Percentiles rank a stretch among this genome's conserved stretches.
Evolutionary conservation across 78 protist species (phyloP).

Genomic region (Guillardia theta): DNA sequence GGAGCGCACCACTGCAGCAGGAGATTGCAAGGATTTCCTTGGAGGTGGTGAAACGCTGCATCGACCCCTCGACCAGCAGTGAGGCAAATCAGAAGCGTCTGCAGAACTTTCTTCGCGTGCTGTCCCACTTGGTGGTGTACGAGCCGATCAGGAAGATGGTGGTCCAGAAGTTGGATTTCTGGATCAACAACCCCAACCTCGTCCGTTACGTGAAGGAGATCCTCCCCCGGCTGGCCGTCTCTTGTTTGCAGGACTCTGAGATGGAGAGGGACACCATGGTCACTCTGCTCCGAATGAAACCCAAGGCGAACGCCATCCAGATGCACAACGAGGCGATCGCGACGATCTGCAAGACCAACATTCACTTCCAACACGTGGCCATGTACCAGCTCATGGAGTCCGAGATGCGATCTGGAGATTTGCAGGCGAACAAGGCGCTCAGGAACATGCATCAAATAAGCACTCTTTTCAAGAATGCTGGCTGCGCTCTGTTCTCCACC

Average conservation of each 20-base stretch:
- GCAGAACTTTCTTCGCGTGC: background rate
- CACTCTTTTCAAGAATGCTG: background rate
- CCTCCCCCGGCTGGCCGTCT: background rate
- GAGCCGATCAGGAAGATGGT: background rate
- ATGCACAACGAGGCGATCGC: background rate
- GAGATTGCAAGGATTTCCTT: background rate
- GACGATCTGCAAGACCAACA: background rate
- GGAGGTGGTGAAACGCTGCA: background rate
- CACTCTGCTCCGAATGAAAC: background rate
- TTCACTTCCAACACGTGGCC: background rate
- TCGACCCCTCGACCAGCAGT: background rate
- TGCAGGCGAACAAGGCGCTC: background rate
- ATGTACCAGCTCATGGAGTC: background rate
- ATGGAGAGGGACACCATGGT: background rate
- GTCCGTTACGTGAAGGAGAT: background rate
- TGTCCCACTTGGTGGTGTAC: background rate
- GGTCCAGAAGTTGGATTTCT: background rate
- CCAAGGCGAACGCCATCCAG: conserved; percentile 27
- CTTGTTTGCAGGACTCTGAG: background rate
- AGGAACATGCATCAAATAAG: background rate
- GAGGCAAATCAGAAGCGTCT: background rate
- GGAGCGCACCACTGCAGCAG: background rate
- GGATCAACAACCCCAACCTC: conserved; percentile 7
- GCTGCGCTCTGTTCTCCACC: background rate
- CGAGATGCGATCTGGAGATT: background rate